A percentile compares a stretch with the other conserved stretches of the same genome.
Evolutionary conservation across 805 yeast species (phyloP).

Genomic region (Candida patagonica): DNA sequence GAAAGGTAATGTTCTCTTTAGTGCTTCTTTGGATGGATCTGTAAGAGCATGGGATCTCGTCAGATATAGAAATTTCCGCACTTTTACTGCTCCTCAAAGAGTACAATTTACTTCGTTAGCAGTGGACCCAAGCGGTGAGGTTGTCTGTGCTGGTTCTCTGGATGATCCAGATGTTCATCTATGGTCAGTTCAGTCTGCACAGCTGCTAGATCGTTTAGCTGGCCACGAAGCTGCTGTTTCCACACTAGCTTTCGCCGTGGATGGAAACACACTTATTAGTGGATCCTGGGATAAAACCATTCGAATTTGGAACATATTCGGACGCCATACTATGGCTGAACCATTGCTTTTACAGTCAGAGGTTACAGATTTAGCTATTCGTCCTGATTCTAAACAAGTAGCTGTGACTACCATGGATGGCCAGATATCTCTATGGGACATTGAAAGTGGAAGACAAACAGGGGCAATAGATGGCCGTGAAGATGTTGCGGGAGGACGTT

Average conservation of each 20-base stretch:
- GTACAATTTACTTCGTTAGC: conserved; percentile 83
- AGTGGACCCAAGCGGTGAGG: conserved; percentile 95
- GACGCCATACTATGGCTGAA: conserved; percentile 73
- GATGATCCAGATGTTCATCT: conserved; percentile 87
- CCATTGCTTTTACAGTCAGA: conserved; percentile 82
- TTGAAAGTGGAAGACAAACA: conserved; percentile 69
- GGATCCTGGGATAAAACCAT: conserved; percentile 97
- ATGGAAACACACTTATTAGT: conserved; percentile 63
- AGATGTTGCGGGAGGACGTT: conserved; percentile 83
- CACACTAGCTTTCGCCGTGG: conserved; percentile 71
- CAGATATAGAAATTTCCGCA: conserved; percentile 87
- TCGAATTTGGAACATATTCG: conserved; percentile 86
- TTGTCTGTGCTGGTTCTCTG: conserved; percentile 88
- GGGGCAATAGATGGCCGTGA: conserved; percentile 78
- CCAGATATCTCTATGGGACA: conserved; percentile 72
- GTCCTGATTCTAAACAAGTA: conserved; percentile 89
- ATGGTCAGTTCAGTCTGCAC: conserved; percentile 97
- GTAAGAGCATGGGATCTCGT: conserved; percentile 95
- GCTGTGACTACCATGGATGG: conserved; percentile 89
- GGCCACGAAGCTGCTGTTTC: conserved; percentile 98
- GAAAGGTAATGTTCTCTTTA: conserved; percentile 81
- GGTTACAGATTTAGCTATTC: conserved; percentile 69
- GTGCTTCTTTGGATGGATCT: conserved; percentile 92
- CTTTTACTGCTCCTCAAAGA: conserved; percentile 85
- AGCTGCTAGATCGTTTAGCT: conserved; percentile 71